Base-by-base conservation (phyloP, 257 asterid genomes). In the Solanum etuberosum region DNA sequence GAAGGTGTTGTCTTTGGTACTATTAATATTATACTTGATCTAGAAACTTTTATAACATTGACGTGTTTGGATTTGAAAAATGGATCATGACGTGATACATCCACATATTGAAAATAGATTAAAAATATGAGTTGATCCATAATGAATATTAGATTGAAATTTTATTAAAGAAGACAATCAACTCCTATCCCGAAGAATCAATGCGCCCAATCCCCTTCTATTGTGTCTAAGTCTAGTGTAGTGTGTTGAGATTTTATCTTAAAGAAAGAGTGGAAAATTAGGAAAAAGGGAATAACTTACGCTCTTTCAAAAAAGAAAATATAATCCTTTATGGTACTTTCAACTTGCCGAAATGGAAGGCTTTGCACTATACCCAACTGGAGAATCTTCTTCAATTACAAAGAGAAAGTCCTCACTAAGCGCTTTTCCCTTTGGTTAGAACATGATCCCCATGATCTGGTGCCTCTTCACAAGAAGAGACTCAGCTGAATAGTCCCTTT, bases 1-100 rank as follows among this genome's bases (percentile, higher is more conserved):
- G 57, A 59, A 59, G 68, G 29, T 76, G 68, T 16, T 54, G 80
- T 61, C 86, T 86, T 86, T 77, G 80, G 80, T 86, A 78, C 88
- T 86, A 86, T 61, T 78, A 76, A 78, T 86, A 63, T 86, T 77
- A 78, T 86, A 61, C 86, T 57, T 43, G 67, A 86, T 77, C 82
- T 61, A 37, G 20, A 51, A 86, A 86, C 68, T 86, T 86, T 42
- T 32, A 59, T 61, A 86, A 86, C 88, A 25, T 57, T 86, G 77
- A 43, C 42, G 83, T 46, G 84, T 34, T 86, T 86, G 35, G 9
- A 16, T 67, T 67, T 27, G 35, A 27, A 32, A 15, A 67, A 67
- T 15, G 35, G 73, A 67, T 67, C 70, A 12, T 9, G 31, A 61
- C 3, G 9, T 59, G 68, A 59, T 59, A 59, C 27, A 59, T 59